Evolutionary conservation across 768 basidiomycete genomes (phyloP), one percentile per base, ranked within the genome.

Genomic region (Rubroboletus pulcherrimus): DNA sequence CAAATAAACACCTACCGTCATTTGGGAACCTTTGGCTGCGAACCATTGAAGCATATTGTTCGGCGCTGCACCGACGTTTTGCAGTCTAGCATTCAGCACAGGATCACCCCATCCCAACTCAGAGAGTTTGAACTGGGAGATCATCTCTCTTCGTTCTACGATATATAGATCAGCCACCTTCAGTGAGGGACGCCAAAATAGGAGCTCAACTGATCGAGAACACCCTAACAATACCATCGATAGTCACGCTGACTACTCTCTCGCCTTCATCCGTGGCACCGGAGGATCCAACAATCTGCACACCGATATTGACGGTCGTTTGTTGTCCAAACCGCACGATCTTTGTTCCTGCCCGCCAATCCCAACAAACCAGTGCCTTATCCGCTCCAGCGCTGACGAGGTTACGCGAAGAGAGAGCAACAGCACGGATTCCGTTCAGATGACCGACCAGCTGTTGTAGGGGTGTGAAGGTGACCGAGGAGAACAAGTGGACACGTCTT

Each of bases 1-100:
- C 19, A 41, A 29, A 33, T 40, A 31, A 31, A 41, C 10, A 73
- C 83, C 39, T 66, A 92, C 92, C 30, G 93, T 94, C 87, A 94
- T 93, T 66, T 91, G 89, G 5, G 84, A 82, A 0, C 91, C 92
- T 61, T 93, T 91, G 1, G 92, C 91, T 7, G 91, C 91, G 67
- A 94, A 93, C 91, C 91, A 93, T 82, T 93, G 91, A 11, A 93
- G 76, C 91, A 91, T 91, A 68, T 91, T 92, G 64, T 93, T 88
- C 30, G 90, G 84, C 0, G 90, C 89, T 24, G 81, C 68, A 1
- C 93, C 93, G 9, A 95, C 86, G 60, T 91, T 84, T 62, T 83
- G 81, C 53, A 95, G 66, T 63, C 84, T 89, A 1, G 83, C 72
- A 57, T 79, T 85, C 62, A 90, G 65, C 24, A 81, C 74, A 17